phyloP scores from a whole-genome alignment of 306 rosid genomes.

The Leucaena leucocephala region DNA sequence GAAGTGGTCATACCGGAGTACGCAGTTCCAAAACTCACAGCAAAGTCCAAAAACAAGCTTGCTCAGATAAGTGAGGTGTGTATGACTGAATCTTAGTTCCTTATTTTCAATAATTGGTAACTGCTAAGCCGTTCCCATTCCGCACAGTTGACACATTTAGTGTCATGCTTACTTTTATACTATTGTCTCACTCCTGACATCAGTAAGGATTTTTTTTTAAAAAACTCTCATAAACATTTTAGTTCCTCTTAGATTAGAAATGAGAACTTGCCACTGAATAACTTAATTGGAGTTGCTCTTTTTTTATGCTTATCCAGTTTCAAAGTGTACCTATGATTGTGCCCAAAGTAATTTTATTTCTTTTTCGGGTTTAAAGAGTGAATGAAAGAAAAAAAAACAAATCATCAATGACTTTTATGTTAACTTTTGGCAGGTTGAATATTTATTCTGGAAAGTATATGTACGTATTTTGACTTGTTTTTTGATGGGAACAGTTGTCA shows the following conservation, averaged over 20 bases:
- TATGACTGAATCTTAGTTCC: constrained; percentile 33
- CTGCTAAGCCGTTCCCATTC: constrained; percentile 1
- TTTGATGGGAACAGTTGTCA: constrained; percentile 66
- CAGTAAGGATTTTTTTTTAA: not conserved
- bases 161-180: not conserved
- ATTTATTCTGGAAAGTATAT: constrained; percentile 5
- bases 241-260: constrained; percentile 25
- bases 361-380: not conserved
- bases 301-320: not conserved
- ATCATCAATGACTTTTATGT: not conserved
- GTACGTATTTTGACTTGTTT: constrained; percentile 21
- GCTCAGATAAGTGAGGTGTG: constrained; percentile 92
- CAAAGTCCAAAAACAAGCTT: constrained; percentile 92
- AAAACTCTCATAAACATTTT: not conserved
- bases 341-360: not conserved
- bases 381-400: not conserved
- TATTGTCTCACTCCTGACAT: not conserved
- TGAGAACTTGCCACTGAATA: not conserved
- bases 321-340: constrained; percentile 11
- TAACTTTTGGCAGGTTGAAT: not conserved
- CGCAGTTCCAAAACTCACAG: constrained; percentile 88
- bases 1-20: constrained; percentile 93
- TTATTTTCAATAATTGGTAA: constrained; percentile 20
- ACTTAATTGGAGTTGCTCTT: constrained; percentile 15
- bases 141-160: not conserved